phyloP scores from a whole-genome alignment of 2,329 filamentous ascomycete genomes.

The Cordyceps javanica region DNA sequence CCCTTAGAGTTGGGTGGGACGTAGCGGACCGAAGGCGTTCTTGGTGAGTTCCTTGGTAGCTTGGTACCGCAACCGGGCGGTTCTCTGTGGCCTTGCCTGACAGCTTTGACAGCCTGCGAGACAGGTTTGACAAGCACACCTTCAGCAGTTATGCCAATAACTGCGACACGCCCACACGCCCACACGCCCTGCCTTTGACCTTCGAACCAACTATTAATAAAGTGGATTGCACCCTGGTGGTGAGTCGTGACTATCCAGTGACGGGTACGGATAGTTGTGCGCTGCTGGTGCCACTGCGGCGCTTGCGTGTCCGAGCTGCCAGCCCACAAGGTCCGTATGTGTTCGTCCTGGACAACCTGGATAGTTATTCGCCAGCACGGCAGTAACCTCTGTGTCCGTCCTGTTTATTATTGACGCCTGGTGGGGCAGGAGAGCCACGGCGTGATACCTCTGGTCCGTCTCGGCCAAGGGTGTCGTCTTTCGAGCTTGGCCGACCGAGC shows the following conservation, averaged over 20 bases:
- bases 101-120: slow-evolving; percentile 5
- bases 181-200: not conserved
- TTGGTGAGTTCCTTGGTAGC: slow-evolving; percentile 10
- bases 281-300: not conserved
- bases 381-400: not conserved
- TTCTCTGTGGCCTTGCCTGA: not conserved
- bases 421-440: slow-evolving; percentile 2
- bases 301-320: slow-evolving; percentile 7
- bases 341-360: slow-evolving; percentile 6
- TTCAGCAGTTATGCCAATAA: not conserved
- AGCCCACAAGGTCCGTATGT: slow-evolving; percentile 8
- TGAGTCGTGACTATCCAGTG: not conserved
- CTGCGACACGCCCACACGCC: not conserved
- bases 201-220: not conserved
- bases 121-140: slow-evolving; percentile 6
- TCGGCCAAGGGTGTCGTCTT: slow-evolving; percentile 7
- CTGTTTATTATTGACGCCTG: slow-evolving; percentile 2
- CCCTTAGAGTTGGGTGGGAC: slow-evolving; percentile 1
- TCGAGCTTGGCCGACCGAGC: slow-evolving; percentile 1
- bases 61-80: not conserved
- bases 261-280: not conserved
- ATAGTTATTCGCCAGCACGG: too few relatives aligned
- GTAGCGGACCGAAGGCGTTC: slow-evolving; percentile 6
- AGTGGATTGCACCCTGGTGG: slow-evolving; percentile 3
- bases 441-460: not conserved